Conservation (phyloP, 1,284 basidiomycete genomes). For the Cryptococcus maquisensis region DNA sequence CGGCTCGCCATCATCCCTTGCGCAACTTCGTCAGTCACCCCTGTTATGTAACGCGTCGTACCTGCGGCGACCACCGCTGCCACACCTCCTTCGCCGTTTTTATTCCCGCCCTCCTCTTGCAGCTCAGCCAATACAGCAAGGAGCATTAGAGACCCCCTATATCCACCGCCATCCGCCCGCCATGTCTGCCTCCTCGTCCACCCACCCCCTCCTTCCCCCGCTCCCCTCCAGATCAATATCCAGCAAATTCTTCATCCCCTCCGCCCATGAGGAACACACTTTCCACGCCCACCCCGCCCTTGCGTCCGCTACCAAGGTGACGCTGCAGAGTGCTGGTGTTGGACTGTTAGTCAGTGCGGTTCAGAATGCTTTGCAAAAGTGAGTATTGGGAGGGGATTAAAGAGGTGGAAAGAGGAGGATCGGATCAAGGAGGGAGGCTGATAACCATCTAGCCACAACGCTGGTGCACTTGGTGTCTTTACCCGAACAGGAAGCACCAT, state of each 20-base stretch:
- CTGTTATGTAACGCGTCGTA: too few species aligned
- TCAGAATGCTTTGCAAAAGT: constrained; percentile 73
- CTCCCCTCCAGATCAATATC: constrained; percentile 17
- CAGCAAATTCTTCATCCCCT: constrained; percentile 35
- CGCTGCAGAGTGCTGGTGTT: constrained; percentile 65
- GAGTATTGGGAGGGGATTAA: constrained; percentile 14
- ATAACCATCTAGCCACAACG: constrained; percentile 57
- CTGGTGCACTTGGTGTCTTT: constrained; percentile 81
- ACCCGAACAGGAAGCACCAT: constrained; percentile 73
- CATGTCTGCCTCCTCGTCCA: constrained; percentile 22
- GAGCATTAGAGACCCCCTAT: background rate
- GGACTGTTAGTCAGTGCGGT: constrained; percentile 74
- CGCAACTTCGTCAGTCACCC: too few species aligned
- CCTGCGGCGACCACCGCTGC: too few species aligned
- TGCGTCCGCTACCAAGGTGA: constrained; percentile 56
- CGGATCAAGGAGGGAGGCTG: background rate
- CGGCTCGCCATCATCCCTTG: too few species aligned
- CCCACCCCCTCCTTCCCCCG: constrained; percentile 38
- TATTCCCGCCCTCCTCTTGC: too few species aligned
- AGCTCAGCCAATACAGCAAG: too few species aligned
- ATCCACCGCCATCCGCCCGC: too few species aligned
- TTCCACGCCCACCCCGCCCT: constrained; percentile 42
- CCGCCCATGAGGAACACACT: constrained; percentile 30
- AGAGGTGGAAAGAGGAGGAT: background rate
- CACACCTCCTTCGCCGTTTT: too few species aligned